Evolutionary conservation across 2,329 filamentous ascomycete species (phyloP).

Genomic region (Calycina herbarum): DNA sequence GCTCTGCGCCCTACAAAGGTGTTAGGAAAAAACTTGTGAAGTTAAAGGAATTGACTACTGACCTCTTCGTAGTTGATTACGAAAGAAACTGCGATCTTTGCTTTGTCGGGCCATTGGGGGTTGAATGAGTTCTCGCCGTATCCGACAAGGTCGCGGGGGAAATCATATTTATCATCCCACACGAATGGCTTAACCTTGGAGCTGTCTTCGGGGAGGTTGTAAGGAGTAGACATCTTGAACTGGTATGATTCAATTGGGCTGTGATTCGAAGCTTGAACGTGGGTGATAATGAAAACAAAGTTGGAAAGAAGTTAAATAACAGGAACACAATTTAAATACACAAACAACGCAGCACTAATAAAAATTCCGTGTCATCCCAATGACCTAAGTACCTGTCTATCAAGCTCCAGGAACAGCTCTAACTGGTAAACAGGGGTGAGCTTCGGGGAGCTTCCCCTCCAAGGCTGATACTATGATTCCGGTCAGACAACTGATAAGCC

Average conservation of each 20-base stretch:
- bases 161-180: constrained; percentile 34
- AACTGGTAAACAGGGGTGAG: neutral
- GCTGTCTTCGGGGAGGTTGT: constrained; percentile 24
- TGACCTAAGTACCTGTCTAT: constrained; percentile 7
- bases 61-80: constrained; percentile 36
- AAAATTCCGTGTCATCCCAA: constrained; percentile 13
- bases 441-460: constrained; percentile 16
- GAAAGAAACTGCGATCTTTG: constrained; percentile 38
- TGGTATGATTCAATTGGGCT: neutral
- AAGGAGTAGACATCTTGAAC: constrained; percentile 30
- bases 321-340: constrained; percentile 18
- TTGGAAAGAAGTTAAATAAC: neutral
- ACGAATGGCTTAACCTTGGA: constrained; percentile 29
- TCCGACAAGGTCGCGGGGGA: constrained; percentile 32
- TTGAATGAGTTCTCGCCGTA: constrained; percentile 35
- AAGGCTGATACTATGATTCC: constrained; percentile 6
- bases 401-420: constrained; percentile 12
- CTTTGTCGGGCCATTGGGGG: constrained; percentile 37
- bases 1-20: constrained; percentile 26
- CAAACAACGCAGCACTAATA: constrained; percentile 1
- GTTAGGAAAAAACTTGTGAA: neutral
- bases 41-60: neutral
- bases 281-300: neutral
- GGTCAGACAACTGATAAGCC: constrained; percentile 19
- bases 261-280: neutral